These are phyloP conservation scores for Hortiboletus flavorubellus DNA, from an alignment of 768 basidiomycete genomes.

Conservation along the genomic window DNA sequence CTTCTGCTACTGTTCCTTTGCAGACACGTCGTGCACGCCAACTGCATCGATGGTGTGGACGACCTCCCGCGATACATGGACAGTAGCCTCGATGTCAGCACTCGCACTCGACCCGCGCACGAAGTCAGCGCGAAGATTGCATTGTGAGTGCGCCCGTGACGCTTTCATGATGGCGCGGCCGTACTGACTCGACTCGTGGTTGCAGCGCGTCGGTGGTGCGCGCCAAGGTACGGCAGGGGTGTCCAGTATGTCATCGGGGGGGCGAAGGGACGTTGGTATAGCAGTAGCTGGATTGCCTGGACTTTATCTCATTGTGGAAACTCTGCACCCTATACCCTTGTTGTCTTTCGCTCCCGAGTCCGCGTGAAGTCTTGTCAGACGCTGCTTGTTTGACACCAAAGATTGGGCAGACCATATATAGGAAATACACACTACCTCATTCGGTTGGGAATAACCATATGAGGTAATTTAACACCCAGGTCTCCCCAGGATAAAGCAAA, in stretches of 20 bases:
- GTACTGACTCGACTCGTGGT: background rate
- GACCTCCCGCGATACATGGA: slow-evolving; percentile 62
- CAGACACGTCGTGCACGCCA: slow-evolving; percentile 82
- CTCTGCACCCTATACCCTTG: slow-evolving; percentile 14
- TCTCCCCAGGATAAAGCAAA: slow-evolving; percentile 21
- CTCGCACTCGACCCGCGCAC: slow-evolving; percentile 34
- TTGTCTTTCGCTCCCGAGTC: background rate
- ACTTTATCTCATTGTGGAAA: slow-evolving; percentile 11
- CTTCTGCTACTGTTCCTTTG: slow-evolving; percentile 80
- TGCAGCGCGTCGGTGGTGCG: slow-evolving; percentile 68
- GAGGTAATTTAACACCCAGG: background rate
- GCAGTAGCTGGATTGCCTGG: background rate
- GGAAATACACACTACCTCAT: background rate
- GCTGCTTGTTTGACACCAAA: no score
- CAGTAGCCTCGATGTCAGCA: slow-evolving; percentile 40
- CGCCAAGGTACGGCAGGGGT: slow-evolving; percentile 60
- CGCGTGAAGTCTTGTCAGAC: background rate
- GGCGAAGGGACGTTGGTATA: slow-evolving; percentile 41
- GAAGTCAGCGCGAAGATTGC: slow-evolving; percentile 72
- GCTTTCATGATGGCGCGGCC: background rate
- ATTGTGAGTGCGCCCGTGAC: slow-evolving; percentile 48
- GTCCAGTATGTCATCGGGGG: slow-evolving; percentile 71
- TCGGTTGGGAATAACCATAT: background rate
- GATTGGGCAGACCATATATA: background rate
- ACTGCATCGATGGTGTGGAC: slow-evolving; percentile 67